Percentiles rank a stretch among this genome's conserved stretches.
Evolutionary conservation across 2,329 filamentous ascomycete species (phyloP).

Genomic region (Arachnomyces sp.): DNA sequence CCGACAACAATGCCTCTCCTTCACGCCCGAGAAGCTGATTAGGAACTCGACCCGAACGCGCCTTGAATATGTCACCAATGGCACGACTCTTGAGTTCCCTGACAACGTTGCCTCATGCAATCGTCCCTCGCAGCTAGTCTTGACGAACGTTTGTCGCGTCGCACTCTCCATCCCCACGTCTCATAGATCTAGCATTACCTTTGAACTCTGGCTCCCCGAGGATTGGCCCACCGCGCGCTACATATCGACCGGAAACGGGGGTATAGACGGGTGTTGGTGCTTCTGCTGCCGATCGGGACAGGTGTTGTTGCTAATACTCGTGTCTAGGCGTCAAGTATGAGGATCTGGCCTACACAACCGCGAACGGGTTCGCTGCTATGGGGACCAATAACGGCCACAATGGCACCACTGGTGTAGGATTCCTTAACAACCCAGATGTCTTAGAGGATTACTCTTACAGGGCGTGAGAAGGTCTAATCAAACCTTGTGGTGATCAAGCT

Average conservation of each 20-base stretch:
- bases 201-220: slow-evolving; percentile 21
- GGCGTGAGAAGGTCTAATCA: background rate
- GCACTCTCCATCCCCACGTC: slow-evolving; percentile 25
- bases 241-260: slow-evolving; percentile 3
- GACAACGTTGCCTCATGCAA: slow-evolving; percentile 24
- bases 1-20: no score
- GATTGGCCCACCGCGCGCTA: background rate
- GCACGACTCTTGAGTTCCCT: slow-evolving; percentile 3
- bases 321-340: slow-evolving; percentile 30
- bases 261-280: slow-evolving; percentile 4
- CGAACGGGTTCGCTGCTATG: slow-evolving; percentile 32
- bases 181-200: slow-evolving; percentile 29
- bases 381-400: slow-evolving; percentile 41
- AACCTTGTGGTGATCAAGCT: no score
- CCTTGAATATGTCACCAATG: no score
- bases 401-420: slow-evolving; percentile 31
- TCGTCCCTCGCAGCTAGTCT: slow-evolving; percentile 21
- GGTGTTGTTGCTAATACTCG: background rate
- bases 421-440: slow-evolving; percentile 34
- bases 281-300: no score
- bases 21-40: no score
- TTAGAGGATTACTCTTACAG: slow-evolving; percentile 31
- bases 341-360: slow-evolving; percentile 29
- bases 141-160: slow-evolving; percentile 25
- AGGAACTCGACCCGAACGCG: no score